Percentiles rank a stretch among this genome's conserved stretches.
Evolutionary conservation across 2,329 filamentous ascomycete genomes (phyloP).

Genomic region (Paraconiothyrium brasiliense): DNA sequence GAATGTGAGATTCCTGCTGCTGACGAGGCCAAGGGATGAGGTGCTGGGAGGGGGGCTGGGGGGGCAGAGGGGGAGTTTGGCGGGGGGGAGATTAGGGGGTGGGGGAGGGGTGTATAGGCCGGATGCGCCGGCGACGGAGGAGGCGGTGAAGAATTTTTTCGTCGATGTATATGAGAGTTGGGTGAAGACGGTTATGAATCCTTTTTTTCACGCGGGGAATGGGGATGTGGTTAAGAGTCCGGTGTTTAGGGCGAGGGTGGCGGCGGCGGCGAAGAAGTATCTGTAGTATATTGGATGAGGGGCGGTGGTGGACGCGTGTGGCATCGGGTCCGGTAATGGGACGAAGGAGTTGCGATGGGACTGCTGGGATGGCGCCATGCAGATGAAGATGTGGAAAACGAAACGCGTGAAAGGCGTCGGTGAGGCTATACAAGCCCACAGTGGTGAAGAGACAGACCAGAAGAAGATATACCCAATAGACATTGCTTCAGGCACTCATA

Average conservation of each 20-base stretch:
- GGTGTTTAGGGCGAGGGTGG: constrained; percentile 82
- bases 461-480: constrained; percentile 10
- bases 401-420: no score
- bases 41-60: constrained; percentile 31
- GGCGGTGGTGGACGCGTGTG: background rate
- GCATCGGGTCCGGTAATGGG: no score
- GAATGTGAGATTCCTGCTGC: constrained; percentile 92
- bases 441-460: background rate
- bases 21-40: constrained; percentile 76
- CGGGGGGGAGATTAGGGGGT: constrained; percentile 42
- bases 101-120: constrained; percentile 74
- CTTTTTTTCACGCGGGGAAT: constrained; percentile 89
- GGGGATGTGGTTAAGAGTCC: constrained; percentile 86
- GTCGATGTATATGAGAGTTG: constrained; percentile 95
- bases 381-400: no score
- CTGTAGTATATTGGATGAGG: constrained; percentile 59
- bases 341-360: background rate
- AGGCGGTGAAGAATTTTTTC: constrained; percentile 95
- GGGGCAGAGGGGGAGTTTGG: constrained; percentile 41
- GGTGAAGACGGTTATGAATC: constrained; percentile 97
- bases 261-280: constrained; percentile 91
- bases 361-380: no score
- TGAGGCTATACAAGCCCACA: background rate
- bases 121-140: constrained; percentile 88
- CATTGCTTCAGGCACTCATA: background rate